Base-by-base conservation (phyloP, 2,329 filamentous ascomycete genomes). In the Trichoderma koningii region DNA sequence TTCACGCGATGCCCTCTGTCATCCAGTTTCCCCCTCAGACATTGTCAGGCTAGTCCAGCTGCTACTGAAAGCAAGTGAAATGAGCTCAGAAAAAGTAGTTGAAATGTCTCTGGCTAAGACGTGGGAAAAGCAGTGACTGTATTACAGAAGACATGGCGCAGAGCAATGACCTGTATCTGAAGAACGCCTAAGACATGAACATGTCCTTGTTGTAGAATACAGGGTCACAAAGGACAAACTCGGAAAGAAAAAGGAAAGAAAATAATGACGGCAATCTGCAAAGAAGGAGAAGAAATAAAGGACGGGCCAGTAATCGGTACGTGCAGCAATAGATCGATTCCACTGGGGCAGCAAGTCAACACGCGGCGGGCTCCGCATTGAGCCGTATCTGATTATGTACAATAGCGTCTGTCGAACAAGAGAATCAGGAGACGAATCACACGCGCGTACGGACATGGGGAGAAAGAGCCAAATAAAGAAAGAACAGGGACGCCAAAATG, bases 241-340 rank as follows among this genome's bases (percentile, higher is more conserved):
- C 38, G 38, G 28, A 17, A n/a, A 41, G 17, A n/a, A 15, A 15
- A n/a, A 45, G 45, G 44, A 19, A n/a, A 5, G 9, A 12, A 10
- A 10, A 34, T 1, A 34, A 2, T 2, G 10, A 34, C 9, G 34
- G 34, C 1, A 38, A 38, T 14, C 34, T 38, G 14, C 14, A 44
- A 53, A 19, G 44, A 23, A 30, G 5, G 21, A 30, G 19, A 12
- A 48, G 10, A 34, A 26, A 41, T 30, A 3, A n/a, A 21, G 51
- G 17, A 64, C 44, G 48, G 53, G 23, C 45, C 56, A 50, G 42
- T 26, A n/a, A 44, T 56, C 44, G 63, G 63, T 47, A 28, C 56
- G 55, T 61, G 48, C 56, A 55, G 38, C 55, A 60, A 57, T 45
- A 64, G 62, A 65, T 65, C 64, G 64, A 65, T 65, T 57, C 53